phyloP scores from a whole-genome alignment of 2,329 filamentous ascomycete genomes.

The Fusarium illudens region DNA sequence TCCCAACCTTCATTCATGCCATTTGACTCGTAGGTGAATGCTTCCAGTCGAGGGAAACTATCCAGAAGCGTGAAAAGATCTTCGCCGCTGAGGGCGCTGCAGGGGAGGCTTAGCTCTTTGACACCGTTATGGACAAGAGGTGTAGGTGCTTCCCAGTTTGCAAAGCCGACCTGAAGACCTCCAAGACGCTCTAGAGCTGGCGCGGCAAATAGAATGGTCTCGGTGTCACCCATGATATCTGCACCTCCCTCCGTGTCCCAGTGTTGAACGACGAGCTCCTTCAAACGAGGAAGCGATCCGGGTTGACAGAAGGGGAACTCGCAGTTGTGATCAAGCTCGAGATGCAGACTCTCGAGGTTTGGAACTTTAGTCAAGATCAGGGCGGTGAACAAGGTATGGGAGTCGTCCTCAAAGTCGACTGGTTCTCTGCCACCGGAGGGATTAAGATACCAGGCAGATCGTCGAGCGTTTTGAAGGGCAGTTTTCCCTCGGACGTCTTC shows the following conservation, averaged over 20 bases:
- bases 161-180: background rate
- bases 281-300: background rate
- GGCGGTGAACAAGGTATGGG: background rate
- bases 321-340: background rate
- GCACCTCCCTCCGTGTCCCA: background rate
- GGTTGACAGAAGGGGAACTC: background rate
- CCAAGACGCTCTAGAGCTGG: background rate
- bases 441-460: background rate
- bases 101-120: background rate
- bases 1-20: background rate
- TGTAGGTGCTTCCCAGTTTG: background rate
- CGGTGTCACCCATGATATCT: background rate
- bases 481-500: background rate
- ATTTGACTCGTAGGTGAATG: background rate
- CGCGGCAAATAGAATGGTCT: background rate
- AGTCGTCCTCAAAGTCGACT: background rate
- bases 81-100: background rate
- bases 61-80: background rate
- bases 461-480: fast-evolving
- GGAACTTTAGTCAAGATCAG: background rate
- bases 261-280: background rate
- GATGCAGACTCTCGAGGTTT: background rate
- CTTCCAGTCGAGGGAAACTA: background rate
- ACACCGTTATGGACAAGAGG: background rate
- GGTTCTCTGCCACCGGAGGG: background rate